These are phyloP conservation scores for Evernia prunastri DNA, from an alignment of 495 filamentous ascomycete species.

Conservation along the genomic window DNA sequence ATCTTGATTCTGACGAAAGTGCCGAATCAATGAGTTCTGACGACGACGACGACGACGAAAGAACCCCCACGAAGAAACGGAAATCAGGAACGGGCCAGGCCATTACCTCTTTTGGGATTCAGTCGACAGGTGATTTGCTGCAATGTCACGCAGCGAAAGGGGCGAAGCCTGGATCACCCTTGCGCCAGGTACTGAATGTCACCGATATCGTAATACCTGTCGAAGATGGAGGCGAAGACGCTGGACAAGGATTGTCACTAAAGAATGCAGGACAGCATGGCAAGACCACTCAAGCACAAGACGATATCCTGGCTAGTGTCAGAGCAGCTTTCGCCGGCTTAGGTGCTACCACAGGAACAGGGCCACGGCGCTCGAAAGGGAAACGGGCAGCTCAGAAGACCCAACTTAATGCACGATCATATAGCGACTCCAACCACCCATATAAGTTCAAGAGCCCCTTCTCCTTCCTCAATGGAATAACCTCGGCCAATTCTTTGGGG, in stretches of 20 bases:
- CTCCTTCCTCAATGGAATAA: slow-evolving; percentile 5
- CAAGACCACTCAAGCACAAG: slow-evolving; percentile 11
- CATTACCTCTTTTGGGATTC: slow-evolving; percentile 9
- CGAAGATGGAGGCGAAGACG: neutral
- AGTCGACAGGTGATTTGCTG: neutral
- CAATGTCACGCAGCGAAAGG: slow-evolving; percentile 4
- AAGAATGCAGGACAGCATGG: slow-evolving; percentile 18
- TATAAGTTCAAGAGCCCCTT: slow-evolving; percentile 12
- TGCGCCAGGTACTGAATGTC: slow-evolving; percentile 19
- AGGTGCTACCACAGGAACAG: neutral
- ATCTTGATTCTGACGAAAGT: slow-evolving; percentile 8
- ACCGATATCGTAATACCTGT: slow-evolving; percentile 12
- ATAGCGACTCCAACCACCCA: slow-evolving; percentile 1
- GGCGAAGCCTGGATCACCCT: slow-evolving; percentile 12
- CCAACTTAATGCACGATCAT: neutral
- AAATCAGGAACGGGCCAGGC: slow-evolving; percentile 8
- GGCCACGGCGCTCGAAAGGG: slow-evolving; percentile 1
- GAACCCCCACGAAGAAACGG: slow-evolving; percentile 10
- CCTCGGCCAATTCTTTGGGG: slow-evolving; percentile 1
- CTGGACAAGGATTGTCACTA: slow-evolving; percentile 9
- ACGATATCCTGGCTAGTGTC: slow-evolving; percentile 9
- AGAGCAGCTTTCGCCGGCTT: slow-evolving; percentile 12
- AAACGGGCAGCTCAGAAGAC: slow-evolving; percentile 4
- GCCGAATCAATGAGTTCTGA: slow-evolving; percentile 5
- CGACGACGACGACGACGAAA: slow-evolving; percentile 12